Evolutionary conservation across 306 rosid genomes (phyloP), one percentile per base, ranked within the genome.

Genomic region (Phaseolus lunatus): DNA sequence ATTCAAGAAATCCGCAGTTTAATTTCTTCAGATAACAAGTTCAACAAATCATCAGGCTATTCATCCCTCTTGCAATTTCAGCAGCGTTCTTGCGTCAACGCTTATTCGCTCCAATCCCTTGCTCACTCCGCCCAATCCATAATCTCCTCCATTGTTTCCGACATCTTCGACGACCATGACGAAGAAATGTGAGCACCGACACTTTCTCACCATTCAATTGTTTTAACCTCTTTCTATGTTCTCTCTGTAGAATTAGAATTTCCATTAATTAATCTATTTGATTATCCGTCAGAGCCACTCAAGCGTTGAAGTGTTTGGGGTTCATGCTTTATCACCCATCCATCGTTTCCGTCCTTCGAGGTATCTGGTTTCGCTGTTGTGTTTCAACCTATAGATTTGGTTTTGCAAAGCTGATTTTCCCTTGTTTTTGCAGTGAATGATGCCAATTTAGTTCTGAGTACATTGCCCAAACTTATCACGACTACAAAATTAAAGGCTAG

Each of bases 251-350:
- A n/a, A 27, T 22, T 43, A 33, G 0, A 20, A 5, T 53, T 23
- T 35, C 22, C 4, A 11, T 41, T 3, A 0, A 19, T 27, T 33
- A 39, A 39, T 39, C 13, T 56, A 15, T 27, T 33, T 70, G 14
- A 18, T 66, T 67, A 24, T 18, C 6, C 82, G 58, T 65, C 83
- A 93, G 98, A 70, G 90, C 87, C 2, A 76, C 90, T 27, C 93
- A 85, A 80, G 92, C 98, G 8, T 85, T 91, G 89, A 91, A 91
- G 84, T 86, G 97, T 71, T 75, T 93, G 88, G 98, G 97, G 29
- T 91, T 93, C 89, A 84, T 93, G 90, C 83, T 89, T 70, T 94
- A 90, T 73, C 97, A 94, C 39, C 86, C 94, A 1, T 86, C 84
- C 57, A 74, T 88, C 22, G 82, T 82, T 54, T 80, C 90, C 54